These are phyloP conservation scores for Hypoxylon subgilvum DNA, from an alignment of 495 filamentous ascomycete species.

Conservation along the genomic window DNA sequence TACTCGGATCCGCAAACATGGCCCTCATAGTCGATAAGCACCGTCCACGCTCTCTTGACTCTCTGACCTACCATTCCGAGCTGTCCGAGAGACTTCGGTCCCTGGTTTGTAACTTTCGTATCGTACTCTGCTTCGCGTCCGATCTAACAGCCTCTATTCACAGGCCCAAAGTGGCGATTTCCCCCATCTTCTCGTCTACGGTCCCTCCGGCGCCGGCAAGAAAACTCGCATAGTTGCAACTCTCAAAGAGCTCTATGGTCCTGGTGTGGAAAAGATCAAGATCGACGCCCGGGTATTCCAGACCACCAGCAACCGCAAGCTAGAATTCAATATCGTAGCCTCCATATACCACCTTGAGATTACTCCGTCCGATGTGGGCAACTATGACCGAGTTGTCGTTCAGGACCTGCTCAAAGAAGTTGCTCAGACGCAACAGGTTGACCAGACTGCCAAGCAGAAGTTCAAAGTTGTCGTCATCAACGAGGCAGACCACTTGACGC, in stretches of 20 bases:
- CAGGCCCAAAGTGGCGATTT: conserved; percentile 97
- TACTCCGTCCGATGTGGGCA: conserved; percentile 96
- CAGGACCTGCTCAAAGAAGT: conserved; percentile 97
- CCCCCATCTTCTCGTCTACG: conserved; percentile 94
- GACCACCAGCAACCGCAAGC: conserved; percentile 91
- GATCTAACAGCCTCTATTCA: conserved; percentile 13
- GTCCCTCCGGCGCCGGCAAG: conserved; percentile 94
- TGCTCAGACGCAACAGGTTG: conserved; percentile 97
- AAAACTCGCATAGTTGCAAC: conserved; percentile 96
- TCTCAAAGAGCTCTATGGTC: conserved; percentile 86
- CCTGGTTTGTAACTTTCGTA: conserved; percentile 64
- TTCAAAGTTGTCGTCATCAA: conserved; percentile 99
- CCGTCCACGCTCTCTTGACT: conserved; percentile 84
- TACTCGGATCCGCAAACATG: conserved; percentile 43
- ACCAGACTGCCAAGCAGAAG: conserved; percentile 81
- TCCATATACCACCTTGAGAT: conserved; percentile 98
- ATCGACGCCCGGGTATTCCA: conserved; percentile 96
- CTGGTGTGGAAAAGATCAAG: conserved; percentile 92
- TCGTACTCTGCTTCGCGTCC: conserved; percentile 10
- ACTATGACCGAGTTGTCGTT: conserved; percentile 91
- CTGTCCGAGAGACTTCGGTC: conserved; percentile 87
- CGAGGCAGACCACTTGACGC: conserved; percentile 92
- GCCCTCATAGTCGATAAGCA: conserved; percentile 92
- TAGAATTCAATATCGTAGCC: conserved; percentile 97
- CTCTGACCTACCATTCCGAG: conserved; percentile 84